phyloP scores from a whole-genome alignment of 169 alveolate species.

The Plasmodium inui region DNA sequence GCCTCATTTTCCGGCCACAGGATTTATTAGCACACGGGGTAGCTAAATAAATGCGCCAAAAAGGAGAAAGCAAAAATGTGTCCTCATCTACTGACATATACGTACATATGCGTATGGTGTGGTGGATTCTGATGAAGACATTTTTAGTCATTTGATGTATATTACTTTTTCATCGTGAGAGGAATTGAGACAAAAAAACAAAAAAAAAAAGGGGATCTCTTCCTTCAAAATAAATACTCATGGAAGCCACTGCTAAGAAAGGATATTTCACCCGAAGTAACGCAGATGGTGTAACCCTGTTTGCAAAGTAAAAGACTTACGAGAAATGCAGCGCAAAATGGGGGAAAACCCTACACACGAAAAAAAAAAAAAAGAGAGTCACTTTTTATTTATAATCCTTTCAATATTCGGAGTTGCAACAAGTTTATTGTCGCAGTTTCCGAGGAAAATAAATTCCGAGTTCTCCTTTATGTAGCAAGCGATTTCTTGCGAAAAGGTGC shows the following conservation, averaged over 20 bases:
- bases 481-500: slow-evolving; percentile 77
- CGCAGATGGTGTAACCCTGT: neutral
- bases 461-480: slow-evolving; percentile 74
- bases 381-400: slow-evolving; percentile 55
- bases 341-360: neutral
- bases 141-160: neutral
- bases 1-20: neutral
- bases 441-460: slow-evolving; percentile 76
- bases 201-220: neutral
- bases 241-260: neutral
- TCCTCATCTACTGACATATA: neutral
- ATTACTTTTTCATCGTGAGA: neutral
- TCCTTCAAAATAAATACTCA: neutral
- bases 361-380: neutral
- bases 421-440: slow-evolving; percentile 64
- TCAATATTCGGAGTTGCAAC: slow-evolving; percentile 76
- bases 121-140: neutral
- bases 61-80: neutral
- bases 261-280: neutral
- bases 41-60: neutral
- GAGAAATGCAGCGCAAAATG: neutral
- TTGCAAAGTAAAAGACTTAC: neutral
- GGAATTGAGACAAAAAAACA: neutral
- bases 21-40: neutral
- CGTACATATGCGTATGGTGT: neutral